These are phyloP conservation scores for Sinapis alba DNA, from an alignment of 441 rosid species.

Conservation along the genomic window DNA sequence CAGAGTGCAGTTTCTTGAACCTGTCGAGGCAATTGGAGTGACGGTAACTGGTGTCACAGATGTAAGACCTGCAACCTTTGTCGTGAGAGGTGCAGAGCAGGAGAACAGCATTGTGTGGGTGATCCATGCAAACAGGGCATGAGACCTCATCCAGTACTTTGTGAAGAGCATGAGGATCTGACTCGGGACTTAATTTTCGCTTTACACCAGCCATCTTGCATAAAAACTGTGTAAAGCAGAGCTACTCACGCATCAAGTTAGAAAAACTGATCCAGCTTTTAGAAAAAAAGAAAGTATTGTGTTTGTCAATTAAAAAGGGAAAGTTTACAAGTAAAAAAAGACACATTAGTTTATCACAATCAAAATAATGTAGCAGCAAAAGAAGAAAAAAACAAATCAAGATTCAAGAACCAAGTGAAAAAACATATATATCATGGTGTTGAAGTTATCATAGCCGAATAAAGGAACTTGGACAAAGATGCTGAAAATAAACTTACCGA, in stretches of 20 bases:
- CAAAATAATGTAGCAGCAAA: neutral
- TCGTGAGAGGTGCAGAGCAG: constrained; percentile 77
- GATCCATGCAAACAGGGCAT: constrained; percentile 87
- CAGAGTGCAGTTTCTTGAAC: constrained; percentile 57
- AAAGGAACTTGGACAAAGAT: neutral
- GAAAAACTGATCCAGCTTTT: constrained; percentile 33
- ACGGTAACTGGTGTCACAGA: constrained; percentile 78
- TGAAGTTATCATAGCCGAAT: neutral
- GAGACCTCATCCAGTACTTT: constrained; percentile 79
- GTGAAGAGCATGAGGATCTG: constrained; percentile 75
- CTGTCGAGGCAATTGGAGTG: constrained; percentile 55
- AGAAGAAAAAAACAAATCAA: neutral
- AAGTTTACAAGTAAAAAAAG: neutral
- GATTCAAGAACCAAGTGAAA: neutral
- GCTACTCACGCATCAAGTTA: constrained; percentile 69
- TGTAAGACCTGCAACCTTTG: constrained; percentile 79
- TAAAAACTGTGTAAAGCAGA: constrained; percentile 60
- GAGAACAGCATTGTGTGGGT: constrained; percentile 83
- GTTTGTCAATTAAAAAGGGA: neutral
- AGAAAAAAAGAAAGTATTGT: neutral
- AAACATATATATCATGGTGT: neutral
- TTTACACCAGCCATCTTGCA: constrained; percentile 96
- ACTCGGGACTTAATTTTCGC: constrained; percentile 73
- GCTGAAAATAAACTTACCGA: constrained; percentile 62
- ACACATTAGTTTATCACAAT: neutral